Base-by-base conservation (phyloP, 2,329 filamentous ascomycete species). In the Penicillium vulpinum region DNA sequence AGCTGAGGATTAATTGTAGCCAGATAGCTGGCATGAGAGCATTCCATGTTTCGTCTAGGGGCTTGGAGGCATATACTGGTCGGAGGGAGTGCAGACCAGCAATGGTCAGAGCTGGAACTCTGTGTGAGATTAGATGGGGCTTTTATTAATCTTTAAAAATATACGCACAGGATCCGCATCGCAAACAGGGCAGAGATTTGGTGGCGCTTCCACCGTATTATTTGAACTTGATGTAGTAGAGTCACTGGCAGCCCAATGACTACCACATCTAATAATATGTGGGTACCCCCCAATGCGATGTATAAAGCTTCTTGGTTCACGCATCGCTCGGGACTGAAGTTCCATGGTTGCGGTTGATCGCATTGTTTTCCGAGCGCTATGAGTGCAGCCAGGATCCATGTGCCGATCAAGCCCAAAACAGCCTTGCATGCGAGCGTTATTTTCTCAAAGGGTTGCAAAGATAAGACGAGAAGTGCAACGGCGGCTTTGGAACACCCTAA, bases 141-240 rank as follows among this genome's bases (percentile, higher is more conserved):
- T 31, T 4, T 0, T 16, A 4, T 21, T 5, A 1, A 28, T 2
- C 2, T 13, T 38, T 24, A 21, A 11, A 28, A 4, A 35, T 18
- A 4, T 4, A 51, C 44, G 51, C 28, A 59, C 57, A 57, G 24
- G 9, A 59, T 18, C 9, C 57, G 57, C 45, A 50, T 43, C n/a
- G 45, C 57, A 43, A 57, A 59, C 16, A 59, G 21, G 4, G 49
- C 54, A 10, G 57, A 53, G 38, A 59, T 59, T 16, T 54, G 54
- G 15, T 50, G 47, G 13, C 54, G 49, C 16, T 50, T 59, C 46
- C 50, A 56, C 10, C 43, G 39, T 16, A 51, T 47, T 16, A 59
- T 59, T 13, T 59, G 57, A n/a, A 59, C 49, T 51, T 57, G 49
- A n/a, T 45, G 47, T 29, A 59, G 33, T n/a, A 59, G 31, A 7